Base-by-base conservation (phyloP, 371 early-diverging fungal genomes). In the Choanephora cucurbitarum region DNA sequence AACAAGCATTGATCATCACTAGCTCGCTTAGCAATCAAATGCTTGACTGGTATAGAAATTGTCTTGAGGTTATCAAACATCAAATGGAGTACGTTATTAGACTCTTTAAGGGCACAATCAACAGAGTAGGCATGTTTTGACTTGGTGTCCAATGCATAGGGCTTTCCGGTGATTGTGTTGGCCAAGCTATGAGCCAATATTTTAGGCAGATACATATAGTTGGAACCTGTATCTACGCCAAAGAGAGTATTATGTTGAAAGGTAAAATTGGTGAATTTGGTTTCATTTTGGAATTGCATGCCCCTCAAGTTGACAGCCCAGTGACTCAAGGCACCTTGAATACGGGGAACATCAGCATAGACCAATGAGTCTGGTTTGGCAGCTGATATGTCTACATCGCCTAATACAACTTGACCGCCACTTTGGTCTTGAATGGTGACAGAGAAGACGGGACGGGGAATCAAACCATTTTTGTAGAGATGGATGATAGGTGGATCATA, bases 361-460 rank as follows among this genome's bases (percentile, higher is more conserved):
- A 61, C 44, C 11, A 72, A 51, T 2, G 75, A 60, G 10, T 73
- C 75, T 15, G 55, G 45, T 33, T 58, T 76, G 37, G 63, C 55
- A 28, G 39, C 41, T 21, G 41, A 48, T 21, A 21, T 19, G 57
- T 84, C 74, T n/a, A 70, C 70, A 0, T 73, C 85, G 7, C 84
- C 85, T 50, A 88, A 72, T n/a, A 80, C 60, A 5, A 85, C 64
- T 32, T 80, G 75, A 2, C 86, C 88, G 1, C 49, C 31, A 10
- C 60, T 52, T 14, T 32, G 34, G 22, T 55, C 39, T 13, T 58
- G 40, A 10, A 77, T 66, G 24, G 57, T 55, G 21, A 78, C 57
- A 0, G 79, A 73, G 43, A 79, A 79, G 3, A 79, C 44, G 11
- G 79, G 72, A 15, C 71, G 53, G 5, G 66, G 56, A 24, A 79